Evolutionary conservation across 257 asterid genomes (phyloP), one percentile per base, ranked within the genome.

Genomic region (Orobanche coerulescens): DNA sequence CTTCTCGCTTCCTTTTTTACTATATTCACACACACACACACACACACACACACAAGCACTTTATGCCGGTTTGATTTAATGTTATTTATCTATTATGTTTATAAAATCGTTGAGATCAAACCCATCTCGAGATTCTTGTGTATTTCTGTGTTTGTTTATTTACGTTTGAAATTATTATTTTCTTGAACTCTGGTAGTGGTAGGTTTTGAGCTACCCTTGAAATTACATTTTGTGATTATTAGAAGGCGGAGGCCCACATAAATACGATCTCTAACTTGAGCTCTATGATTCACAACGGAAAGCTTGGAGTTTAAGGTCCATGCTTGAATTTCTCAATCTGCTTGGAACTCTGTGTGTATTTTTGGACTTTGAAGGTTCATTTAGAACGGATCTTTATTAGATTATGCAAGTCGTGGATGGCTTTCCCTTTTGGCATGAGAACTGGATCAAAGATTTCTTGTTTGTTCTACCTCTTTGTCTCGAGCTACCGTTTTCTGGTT

Each of bases 1-100:
- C 83, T 75, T 78, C 68, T 72, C 78, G 22, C 66, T 59, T 37
- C 16, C 42, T 11, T 63, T 56, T 52, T 60, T 15, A 14, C 51
- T 44, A 19, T 47, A 44, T 18, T 44, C n/a, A n/a, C n/a, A n/a
- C n/a, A n/a, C 48, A 7, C 23, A 0, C 33, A n/a, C 14, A 9
- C 1, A 52, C 39, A 14, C 61, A n/a, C 61, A 7, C 47, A 0
- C 57, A 50, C 26, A 36, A 18, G 24, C 13, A 12, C 43, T 16
- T 26, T 26, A 1, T 26, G 31, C 0, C 9, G 6, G 2, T 62
- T 31, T 2, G 19, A 42, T 25, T 19, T 31, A 15, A 25, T 6
- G 11, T 37, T 19, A 3, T 40, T 40, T 31, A 12, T 30, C 13
- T 20, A 66, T 60, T 69, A 2, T 28, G 42, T 59, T 51, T 33